Conservation (phyloP, 2,329 filamentous ascomycete genomes). For the Fusarium sambucinum region DNA sequence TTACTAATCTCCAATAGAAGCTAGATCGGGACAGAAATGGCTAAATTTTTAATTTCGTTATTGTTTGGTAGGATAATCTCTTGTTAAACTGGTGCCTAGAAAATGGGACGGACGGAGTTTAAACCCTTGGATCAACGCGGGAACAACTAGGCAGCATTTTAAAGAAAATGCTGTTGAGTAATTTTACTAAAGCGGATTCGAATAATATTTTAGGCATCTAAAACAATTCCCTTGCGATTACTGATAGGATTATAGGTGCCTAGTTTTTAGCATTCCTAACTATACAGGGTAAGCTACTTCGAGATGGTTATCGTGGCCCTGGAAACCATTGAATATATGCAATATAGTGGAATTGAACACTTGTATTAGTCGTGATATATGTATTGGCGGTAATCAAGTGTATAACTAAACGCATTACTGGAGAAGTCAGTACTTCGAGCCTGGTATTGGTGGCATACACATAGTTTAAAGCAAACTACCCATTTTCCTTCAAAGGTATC, state of each 20-base stretch:
- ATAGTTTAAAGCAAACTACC: not conserved
- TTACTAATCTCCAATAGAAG: not conserved
- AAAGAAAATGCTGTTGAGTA: rapidly evolving
- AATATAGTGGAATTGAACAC: no score
- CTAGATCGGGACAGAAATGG: not conserved
- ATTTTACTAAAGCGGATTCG: rapidly evolving
- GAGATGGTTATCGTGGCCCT: not conserved
- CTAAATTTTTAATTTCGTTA: not conserved
- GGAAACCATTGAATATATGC: not conserved
- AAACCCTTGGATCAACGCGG: not conserved
- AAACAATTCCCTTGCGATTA: conserved; percentile 4
- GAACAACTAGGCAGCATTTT: conserved; percentile 22
- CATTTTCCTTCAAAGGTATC: no score
- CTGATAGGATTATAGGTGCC: not conserved
- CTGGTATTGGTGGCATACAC: rapidly evolving
- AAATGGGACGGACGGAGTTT: no score
- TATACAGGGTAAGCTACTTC: not conserved
- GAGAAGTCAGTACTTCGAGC: not conserved
- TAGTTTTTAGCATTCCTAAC: not conserved
- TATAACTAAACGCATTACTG: not conserved
- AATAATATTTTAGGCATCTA: not conserved
- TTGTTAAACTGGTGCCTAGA: conserved; percentile 5
- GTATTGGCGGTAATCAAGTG: no score
- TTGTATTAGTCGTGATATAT: no score
- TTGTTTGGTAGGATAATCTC: not conserved